phyloP scores from a whole-genome alignment of 2,329 filamentous ascomycete genomes.

The Podosphaera leucotricha region DNA sequence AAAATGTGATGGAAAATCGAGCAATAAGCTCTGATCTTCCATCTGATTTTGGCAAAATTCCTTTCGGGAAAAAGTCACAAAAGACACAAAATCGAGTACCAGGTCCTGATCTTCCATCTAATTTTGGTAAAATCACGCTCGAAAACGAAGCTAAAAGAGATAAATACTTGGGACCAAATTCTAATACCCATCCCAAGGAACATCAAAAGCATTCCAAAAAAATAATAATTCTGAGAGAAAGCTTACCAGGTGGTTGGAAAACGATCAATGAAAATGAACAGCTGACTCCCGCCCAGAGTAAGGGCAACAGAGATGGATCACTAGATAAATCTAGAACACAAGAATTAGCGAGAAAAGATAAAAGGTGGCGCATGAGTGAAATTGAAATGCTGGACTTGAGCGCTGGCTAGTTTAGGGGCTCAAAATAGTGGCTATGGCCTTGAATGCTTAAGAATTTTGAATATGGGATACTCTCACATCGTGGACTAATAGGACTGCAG shows the following conservation, averaged over 20 bases:
- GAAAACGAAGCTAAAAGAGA: too few relatives aligned
- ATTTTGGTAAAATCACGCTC: too few relatives aligned
- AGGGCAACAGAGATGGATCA: background rate
- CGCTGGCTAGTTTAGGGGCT: background rate
- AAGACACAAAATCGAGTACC: background rate
- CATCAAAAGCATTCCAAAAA: conserved; percentile 3
- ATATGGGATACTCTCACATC: too few relatives aligned
- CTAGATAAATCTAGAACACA: background rate
- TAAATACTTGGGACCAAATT: too few relatives aligned
- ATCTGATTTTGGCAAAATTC: background rate
- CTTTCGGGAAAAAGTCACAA: background rate
- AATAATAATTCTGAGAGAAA: conserved; percentile 15
- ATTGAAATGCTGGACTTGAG: conserved; percentile 12
- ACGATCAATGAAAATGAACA: conserved; percentile 8
- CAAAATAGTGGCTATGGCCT: too few relatives aligned
- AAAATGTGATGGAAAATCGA: background rate
- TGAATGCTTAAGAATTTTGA: too few relatives aligned
- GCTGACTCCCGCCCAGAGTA: background rate
- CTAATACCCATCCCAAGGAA: too few relatives aligned
- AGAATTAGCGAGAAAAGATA: conserved; percentile 1
- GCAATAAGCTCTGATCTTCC: background rate
- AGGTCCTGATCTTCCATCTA: too few relatives aligned
- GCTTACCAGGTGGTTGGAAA: conserved; percentile 17
- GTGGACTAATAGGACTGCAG: too few relatives aligned
- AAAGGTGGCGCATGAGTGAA: conserved; percentile 8